Evolutionary conservation across 768 basidiomycete species (phyloP), one percentile per base, ranked within the genome.

Genomic region (Thelephora ganbajun): DNA sequence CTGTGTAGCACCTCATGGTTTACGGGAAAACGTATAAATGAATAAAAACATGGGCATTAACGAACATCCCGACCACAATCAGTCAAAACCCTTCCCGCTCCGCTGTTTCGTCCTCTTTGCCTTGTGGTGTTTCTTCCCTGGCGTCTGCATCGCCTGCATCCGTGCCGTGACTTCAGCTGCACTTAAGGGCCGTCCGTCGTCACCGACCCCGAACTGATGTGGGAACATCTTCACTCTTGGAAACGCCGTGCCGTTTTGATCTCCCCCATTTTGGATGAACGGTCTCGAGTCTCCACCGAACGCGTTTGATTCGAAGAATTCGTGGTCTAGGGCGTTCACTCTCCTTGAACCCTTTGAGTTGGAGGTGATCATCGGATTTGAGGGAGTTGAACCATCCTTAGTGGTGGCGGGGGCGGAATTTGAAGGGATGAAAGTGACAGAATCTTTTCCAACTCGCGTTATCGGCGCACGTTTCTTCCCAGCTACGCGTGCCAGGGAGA

Each of bases 61-160:
- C 26, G 26, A 30, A 30, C 9, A 9, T 9, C 26, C 9, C 26
- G 9, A 9, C 26, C 26, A 30, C 26, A 30, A 30, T 61, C 58
- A 76, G 61, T 96, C 94, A 56, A 97, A 98, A 19, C 94, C 94
- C 58, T 77, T 83, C 12, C 94, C 94, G 58, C 89, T 91, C 52
- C 94, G 70, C 63, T 93, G 85, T 66, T 98, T 98, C 43, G 75
- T 76, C 43, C 80, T 66, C 59, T 84, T 82, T 64, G 72, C 65
- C 59, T 90, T 96, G 68, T 90, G 85, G 54, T 79, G 80, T 60
- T 88, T 91, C 69, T 93, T 94, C 13, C 74, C 76, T 1, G 61
- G 54, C 16, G 9, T 22, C 39, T 41, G 39, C 12, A 41, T 41
- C 4, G 22, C 39, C 39, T 41, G 39, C 26, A 30, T 30, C 26